These are phyloP conservation scores for Blastomyces gilchristii DNA, from an alignment of 2,329 filamentous ascomycete species.

Conservation along the genomic window DNA sequence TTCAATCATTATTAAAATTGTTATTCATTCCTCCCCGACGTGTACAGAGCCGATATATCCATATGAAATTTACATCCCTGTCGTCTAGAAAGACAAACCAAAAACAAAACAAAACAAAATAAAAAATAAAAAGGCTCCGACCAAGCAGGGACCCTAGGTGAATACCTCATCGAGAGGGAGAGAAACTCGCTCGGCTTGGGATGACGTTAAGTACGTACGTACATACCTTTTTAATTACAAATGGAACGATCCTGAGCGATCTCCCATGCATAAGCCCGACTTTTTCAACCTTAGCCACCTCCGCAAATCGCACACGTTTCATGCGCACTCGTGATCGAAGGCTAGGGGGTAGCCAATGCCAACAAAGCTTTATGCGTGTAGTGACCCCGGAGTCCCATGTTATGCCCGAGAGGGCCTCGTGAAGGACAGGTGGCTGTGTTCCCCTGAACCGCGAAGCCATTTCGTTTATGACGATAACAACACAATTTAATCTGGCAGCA, in stretches of 20 bases:
- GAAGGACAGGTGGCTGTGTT: constrained; percentile 54
- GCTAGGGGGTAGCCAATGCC: constrained; percentile 52
- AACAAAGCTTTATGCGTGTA: constrained; percentile 65
- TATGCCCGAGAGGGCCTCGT: constrained; percentile 61
- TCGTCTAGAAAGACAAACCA: background rate
- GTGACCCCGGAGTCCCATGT: constrained; percentile 73
- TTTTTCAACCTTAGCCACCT: constrained; percentile 56
- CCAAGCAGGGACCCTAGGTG: background rate
- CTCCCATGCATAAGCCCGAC: constrained; percentile 27
- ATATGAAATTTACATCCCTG: background rate
- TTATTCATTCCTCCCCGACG: no score
- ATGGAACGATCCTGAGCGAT: constrained; percentile 29
- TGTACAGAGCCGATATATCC: background rate
- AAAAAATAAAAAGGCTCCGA: background rate
- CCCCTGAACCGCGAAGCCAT: constrained; percentile 71
- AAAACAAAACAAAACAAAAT: background rate
- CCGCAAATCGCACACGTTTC: constrained; percentile 48
- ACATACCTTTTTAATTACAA: constrained; percentile 31
- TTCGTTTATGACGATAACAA: constrained; percentile 67
- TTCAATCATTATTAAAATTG: background rate
- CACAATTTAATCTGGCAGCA: constrained; percentile 60
- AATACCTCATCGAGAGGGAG: background rate
- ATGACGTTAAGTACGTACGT: no score
- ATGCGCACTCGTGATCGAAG: constrained; percentile 32
- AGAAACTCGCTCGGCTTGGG: background rate